Percentiles rank a stretch among this genome's conserved stretches.
phyloP scores from a whole-genome alignment of 306 rosid genomes.

The peach (Prunus persica) region DNA sequence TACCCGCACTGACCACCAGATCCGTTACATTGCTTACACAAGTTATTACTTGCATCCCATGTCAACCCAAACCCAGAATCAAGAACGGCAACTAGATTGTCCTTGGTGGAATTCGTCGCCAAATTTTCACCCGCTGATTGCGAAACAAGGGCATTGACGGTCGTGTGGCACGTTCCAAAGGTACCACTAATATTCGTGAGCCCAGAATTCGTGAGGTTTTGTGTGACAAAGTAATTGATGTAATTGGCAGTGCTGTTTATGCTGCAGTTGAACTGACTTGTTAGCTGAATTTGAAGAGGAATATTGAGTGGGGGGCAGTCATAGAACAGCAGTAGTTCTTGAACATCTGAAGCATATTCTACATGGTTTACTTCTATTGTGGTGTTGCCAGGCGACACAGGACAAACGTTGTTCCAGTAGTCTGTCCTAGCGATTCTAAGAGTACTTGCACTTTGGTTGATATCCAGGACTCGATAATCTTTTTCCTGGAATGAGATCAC shows the following conservation, averaged over 20 bases:
- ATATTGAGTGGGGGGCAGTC: slow-evolving; percentile 23
- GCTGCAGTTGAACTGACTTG: slow-evolving; percentile 34
- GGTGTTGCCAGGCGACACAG: neutral
- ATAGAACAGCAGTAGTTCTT: slow-evolving; percentile 26
- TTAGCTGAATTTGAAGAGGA: neutral
- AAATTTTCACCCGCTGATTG: slow-evolving; percentile 22
- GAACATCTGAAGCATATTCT: neutral
- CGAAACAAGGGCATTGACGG: slow-evolving; percentile 31
- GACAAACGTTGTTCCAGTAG: slow-evolving; percentile 29
- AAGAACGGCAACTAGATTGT: slow-evolving; percentile 29
- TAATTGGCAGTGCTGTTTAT: neutral
- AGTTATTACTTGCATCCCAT: slow-evolving; percentile 41
- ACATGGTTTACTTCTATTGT: neutral
- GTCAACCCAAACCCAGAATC: slow-evolving; percentile 39
- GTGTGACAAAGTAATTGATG: slow-evolving; percentile 23
- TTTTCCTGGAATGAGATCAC: slow-evolving; percentile 10
- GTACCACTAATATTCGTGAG: neutral
- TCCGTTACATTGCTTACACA: slow-evolving; percentile 36
- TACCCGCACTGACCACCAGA: slow-evolving; percentile 54
- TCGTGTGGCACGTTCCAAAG: slow-evolving; percentile 20
- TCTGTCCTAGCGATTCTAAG: slow-evolving; percentile 41
- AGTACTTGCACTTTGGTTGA: slow-evolving; percentile 2
- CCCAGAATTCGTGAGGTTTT: neutral
- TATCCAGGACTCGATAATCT: slow-evolving; percentile 32
- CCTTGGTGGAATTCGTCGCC: neutral